A percentile compares a stretch with the other conserved stretches of the same genome.
Evolutionary conservation across 1,284 basidiomycete genomes (phyloP).

Genomic region (Grifola frondosa): DNA sequence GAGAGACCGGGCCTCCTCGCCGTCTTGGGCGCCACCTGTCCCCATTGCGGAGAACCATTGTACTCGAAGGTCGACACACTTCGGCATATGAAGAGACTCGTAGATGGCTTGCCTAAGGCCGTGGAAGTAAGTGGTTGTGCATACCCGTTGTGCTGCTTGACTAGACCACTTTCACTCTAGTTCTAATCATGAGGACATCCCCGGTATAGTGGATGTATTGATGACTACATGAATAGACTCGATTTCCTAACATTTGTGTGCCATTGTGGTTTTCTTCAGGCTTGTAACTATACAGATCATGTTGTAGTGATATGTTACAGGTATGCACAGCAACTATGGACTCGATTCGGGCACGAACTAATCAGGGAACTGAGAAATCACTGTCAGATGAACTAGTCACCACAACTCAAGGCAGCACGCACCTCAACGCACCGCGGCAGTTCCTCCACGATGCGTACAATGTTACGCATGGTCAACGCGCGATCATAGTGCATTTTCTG

Average conservation of each 20-base stretch:
- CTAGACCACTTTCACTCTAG: background rate
- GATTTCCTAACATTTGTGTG: no score
- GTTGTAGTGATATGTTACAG: no score
- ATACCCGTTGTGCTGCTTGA: background rate
- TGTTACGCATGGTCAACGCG: background rate
- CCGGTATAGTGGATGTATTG: background rate
- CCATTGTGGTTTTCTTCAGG: no score
- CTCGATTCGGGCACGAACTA: no score
- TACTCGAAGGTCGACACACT: background rate
- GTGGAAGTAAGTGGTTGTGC: background rate
- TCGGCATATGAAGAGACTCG: background rate
- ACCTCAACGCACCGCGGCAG: constrained; percentile 4
- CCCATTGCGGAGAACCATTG: background rate
- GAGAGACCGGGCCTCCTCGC: background rate
- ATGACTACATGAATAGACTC: no score
- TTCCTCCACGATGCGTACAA: background rate
- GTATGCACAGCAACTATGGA: no score
- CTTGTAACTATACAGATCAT: no score
- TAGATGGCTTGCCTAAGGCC: background rate
- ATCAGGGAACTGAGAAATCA: no score
- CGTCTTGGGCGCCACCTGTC: background rate
- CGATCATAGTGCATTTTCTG: background rate
- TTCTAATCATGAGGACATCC: background rate
- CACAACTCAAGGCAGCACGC: background rate
- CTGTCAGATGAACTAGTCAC: no score